Evolutionary conservation across 805 yeast species (phyloP).

Genomic region (Cyberlindnera mississippiensis): DNA sequence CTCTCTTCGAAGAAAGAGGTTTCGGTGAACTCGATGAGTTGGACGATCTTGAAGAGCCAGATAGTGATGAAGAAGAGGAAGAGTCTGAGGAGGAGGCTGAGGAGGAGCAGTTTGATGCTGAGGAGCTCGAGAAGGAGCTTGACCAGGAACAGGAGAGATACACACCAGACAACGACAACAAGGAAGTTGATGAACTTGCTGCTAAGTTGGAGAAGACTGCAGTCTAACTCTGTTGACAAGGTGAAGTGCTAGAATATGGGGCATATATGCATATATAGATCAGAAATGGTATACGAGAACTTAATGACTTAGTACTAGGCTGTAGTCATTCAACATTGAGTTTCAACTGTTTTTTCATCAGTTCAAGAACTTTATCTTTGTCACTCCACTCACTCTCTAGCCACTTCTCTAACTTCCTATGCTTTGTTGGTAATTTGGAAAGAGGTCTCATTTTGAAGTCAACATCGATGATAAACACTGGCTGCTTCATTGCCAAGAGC

Average conservation of each 20-base stretch:
- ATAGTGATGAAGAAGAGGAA: constrained; percentile 53
- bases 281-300: neutral
- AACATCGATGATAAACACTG: constrained; percentile 26
- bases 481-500: constrained; percentile 32
- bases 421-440: constrained; percentile 46
- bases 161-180: constrained; percentile 40
- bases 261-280: neutral
- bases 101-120: constrained; percentile 33
- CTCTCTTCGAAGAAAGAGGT: constrained; percentile 66
- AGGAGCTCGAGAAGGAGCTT: constrained; percentile 37
- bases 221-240: constrained; percentile 26
- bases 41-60: constrained; percentile 88
- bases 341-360: constrained; percentile 34
- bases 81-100: constrained; percentile 35
- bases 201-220: constrained; percentile 54
- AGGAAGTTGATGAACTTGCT: constrained; percentile 54
- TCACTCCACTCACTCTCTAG: constrained; percentile 68
- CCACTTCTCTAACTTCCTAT: constrained; percentile 65
- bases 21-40: constrained; percentile 85
- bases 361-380: constrained; percentile 53
- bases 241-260: neutral
- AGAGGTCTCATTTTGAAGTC: constrained; percentile 32
- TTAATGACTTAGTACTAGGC: neutral
- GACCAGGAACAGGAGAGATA: constrained; percentile 36
- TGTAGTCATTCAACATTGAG: constrained; percentile 12